Percentiles rank a stretch among this genome's conserved stretches.
These are phyloP conservation scores for Martensiomyces pterosporus DNA, from an alignment of 192 early-diverging fungal species.

Conservation along the genomic window DNA sequence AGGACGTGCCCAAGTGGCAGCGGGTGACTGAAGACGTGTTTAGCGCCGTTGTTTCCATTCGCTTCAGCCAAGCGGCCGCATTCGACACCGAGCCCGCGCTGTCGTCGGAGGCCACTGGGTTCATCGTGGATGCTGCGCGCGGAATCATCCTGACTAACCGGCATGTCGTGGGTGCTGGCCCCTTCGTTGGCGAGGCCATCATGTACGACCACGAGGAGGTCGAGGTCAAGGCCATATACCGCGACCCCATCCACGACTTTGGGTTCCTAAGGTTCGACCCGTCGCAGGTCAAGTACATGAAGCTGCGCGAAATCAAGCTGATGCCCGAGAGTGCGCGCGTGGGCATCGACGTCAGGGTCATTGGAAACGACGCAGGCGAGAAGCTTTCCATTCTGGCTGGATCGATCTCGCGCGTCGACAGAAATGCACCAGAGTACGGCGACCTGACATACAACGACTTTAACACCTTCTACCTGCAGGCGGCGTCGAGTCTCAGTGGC, in stretches of 20 bases:
- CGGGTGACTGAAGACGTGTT: slow-evolving; percentile 25
- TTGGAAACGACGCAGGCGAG: slow-evolving; percentile 78
- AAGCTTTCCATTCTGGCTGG: slow-evolving; percentile 74
- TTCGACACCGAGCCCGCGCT: slow-evolving; percentile 31
- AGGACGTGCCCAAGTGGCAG: slow-evolving; percentile 16
- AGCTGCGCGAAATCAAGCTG: slow-evolving; percentile 62
- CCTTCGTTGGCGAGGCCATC: slow-evolving; percentile 69
- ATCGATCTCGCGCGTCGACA: slow-evolving; percentile 67
- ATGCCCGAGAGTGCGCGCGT: slow-evolving; percentile 66
- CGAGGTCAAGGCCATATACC: slow-evolving; percentile 65
- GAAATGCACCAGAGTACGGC: slow-evolving; percentile 69
- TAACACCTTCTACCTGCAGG: slow-evolving; percentile 80
- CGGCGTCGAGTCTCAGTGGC: slow-evolving; percentile 68
- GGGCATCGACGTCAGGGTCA: slow-evolving; percentile 72
- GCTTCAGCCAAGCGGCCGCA: slow-evolving; percentile 23
- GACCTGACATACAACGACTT: slow-evolving; percentile 69
- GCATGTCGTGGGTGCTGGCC: slow-evolving; percentile 72
- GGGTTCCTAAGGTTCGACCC: slow-evolving; percentile 76
- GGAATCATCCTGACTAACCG: slow-evolving; percentile 77
- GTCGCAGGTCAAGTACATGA: slow-evolving; percentile 63
- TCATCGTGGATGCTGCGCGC: slow-evolving; percentile 68
- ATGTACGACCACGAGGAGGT: slow-evolving; percentile 76
- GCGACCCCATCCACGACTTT: slow-evolving; percentile 84
- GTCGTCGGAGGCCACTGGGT: slow-evolving; percentile 59
- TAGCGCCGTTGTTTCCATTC: slow-evolving; percentile 40